Evolutionary conservation across 2,329 filamentous ascomycete genomes (phyloP), one percentile per base, ranked within the genome.

Genomic region (Didymella pomorum): DNA sequence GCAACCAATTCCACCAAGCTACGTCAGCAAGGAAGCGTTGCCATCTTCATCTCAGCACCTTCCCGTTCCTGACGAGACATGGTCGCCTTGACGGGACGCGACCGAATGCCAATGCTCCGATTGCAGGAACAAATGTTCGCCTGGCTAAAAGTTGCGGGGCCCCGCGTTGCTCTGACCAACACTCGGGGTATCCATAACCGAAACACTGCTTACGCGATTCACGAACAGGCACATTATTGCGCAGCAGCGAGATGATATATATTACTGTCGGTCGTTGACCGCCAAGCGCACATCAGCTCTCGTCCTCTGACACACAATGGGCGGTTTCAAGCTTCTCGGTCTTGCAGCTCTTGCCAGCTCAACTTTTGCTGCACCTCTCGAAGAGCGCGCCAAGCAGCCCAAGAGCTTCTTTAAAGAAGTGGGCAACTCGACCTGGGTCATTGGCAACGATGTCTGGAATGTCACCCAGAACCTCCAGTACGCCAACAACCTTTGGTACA

Each of bases 391-490:
- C 21, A 60, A 66, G 47, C 68, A 68, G 43, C 67, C 67, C 0
- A 69, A 70, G 60, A 70, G 71, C 48, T 78, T 78, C 48, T 50
- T 78, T 10, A 71, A 72, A 31, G 67, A 73, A 29, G 18, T 76
- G 8, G 69, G 74, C 25, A 66, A 71, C 39, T 70, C 71, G 18
- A 75, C 73, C 2, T 78, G 76, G 75, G 50, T 75, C 3, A 65
- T 80, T 45, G 78, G 78, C 2, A 80, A 79, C 58, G 71, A 73
- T 16, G 58, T 79, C 2, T 80, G 78, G 78, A 80, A 80, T 59
- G 69, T 79, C 29, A 80, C 78, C 0, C 76, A 79, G 47, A 72
- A 73, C 3, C 58, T 65, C 2, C 72, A 72, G 52, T 79, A 77
- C 58, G 79, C 74, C 12, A 75, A 71, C 10, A 77, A 80, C 65